Conservation (phyloP, 2,329 filamentous ascomycete species). For the Tolypocladium paradoxum region DNA sequence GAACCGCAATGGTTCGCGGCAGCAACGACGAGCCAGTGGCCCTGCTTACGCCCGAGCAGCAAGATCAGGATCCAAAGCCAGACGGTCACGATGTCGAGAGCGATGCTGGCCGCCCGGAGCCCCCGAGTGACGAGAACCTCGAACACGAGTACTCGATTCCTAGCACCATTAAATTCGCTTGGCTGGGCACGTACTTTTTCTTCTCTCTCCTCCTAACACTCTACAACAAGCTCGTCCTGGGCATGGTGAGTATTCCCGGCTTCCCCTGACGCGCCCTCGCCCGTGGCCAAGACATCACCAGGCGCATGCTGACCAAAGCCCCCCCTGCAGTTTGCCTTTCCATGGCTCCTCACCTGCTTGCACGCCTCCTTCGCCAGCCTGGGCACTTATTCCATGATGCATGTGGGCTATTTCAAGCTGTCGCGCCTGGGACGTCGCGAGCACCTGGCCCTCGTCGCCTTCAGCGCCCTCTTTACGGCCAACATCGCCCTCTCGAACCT, state of each 20-base stretch:
- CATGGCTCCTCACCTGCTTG: constrained; percentile 49
- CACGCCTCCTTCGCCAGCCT: constrained; percentile 46
- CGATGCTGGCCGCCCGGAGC: constrained; percentile 15
- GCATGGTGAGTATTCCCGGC: constrained; percentile 27
- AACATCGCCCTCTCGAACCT: constrained; percentile 56
- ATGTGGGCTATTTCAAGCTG: constrained; percentile 40
- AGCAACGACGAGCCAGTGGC: constrained; percentile 20
- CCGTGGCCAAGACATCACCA: background rate
- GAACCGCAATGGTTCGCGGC: constrained; percentile 19
- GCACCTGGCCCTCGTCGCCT: constrained; percentile 43
- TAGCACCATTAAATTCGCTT: constrained; percentile 35
- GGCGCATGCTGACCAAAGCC: background rate
- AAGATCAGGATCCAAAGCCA: constrained; percentile 17
- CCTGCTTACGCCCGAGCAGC: constrained; percentile 20
- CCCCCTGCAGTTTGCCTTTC: constrained; percentile 40
- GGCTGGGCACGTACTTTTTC: constrained; percentile 41
- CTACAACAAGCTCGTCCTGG: constrained; percentile 49
- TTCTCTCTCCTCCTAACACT: constrained; percentile 38
- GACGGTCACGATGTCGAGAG: constrained; percentile 21
- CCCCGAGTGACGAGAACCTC: constrained; percentile 22
- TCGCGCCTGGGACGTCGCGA: constrained; percentile 41
- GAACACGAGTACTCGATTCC: constrained; percentile 34
- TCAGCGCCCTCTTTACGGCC: constrained; percentile 50
- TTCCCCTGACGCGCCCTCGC: background rate
- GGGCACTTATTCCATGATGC: constrained; percentile 43